Percentiles rank a stretch among this genome's conserved stretches.
phyloP scores from a whole-genome alignment of 2,329 filamentous ascomycete genomes.

The Aspergillus thermomutatus region DNA sequence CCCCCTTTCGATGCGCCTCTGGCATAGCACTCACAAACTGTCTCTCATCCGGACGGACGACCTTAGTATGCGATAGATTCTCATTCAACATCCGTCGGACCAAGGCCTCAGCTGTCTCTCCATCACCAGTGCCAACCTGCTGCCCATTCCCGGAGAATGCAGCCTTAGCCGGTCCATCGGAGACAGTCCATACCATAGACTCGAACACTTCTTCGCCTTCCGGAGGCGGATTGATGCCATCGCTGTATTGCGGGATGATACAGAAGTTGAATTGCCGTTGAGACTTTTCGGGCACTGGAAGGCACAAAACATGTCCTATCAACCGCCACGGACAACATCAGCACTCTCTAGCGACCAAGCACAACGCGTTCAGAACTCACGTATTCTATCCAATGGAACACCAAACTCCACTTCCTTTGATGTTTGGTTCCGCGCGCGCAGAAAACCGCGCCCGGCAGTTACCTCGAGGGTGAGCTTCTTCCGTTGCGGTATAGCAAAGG shows the following conservation, averaged over 20 bases:
- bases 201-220: constrained; percentile 46
- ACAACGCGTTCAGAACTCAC: constrained; percentile 29
- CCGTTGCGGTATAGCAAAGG: constrained; percentile 59
- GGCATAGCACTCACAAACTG: constrained; percentile 60
- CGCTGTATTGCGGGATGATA: constrained; percentile 52
- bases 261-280: constrained; percentile 63
- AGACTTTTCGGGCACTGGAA: constrained; percentile 63
- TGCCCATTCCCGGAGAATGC: constrained; percentile 42
- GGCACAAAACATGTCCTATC: constrained; percentile 55
- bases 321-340: constrained; percentile 6
- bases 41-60: constrained; percentile 52
- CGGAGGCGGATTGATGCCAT: constrained; percentile 47
- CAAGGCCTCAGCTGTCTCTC: constrained; percentile 46
- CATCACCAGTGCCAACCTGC: constrained; percentile 41
- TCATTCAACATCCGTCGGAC: constrained; percentile 48
- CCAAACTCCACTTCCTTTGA: constrained; percentile 54
- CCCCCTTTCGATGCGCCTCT: constrained; percentile 60
- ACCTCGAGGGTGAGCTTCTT: constrained; percentile 63
- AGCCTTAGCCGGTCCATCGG: constrained; percentile 50
- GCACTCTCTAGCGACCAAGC: background rate
- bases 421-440: constrained; percentile 50
- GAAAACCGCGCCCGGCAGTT: constrained; percentile 40
- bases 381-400: constrained; percentile 48
- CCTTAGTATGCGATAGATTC: constrained; percentile 44
- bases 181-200: constrained; percentile 59